Percentiles rank a stretch among this genome's conserved stretches.
These are phyloP conservation scores for Coniochaeta sp. DNA, from an alignment of 2,329 filamentous ascomycete genomes.

Conservation along the genomic window DNA sequence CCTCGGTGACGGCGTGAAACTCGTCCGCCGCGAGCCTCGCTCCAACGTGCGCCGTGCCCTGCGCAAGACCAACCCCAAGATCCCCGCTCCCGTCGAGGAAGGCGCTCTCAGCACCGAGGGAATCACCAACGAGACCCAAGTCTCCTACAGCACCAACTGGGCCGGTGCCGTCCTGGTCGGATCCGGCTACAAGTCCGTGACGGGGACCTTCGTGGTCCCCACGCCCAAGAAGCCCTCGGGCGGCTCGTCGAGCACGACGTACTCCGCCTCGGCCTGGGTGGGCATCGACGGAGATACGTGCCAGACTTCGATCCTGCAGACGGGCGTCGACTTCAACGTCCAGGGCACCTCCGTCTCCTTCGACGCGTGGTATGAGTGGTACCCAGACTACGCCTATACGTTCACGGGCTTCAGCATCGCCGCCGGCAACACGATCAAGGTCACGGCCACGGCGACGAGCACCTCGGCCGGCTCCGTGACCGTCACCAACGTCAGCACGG, in stretches of 20 bases:
- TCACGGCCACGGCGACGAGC: conserved; percentile 27
- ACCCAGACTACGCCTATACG: conserved; percentile 37
- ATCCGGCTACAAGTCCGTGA: conserved; percentile 42
- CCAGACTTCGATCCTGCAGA: conserved; percentile 44
- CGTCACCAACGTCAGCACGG: conserved; percentile 40
- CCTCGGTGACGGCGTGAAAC: conserved; percentile 36
- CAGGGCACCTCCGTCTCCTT: conserved; percentile 33
- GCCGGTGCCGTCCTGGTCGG: conserved; percentile 48
- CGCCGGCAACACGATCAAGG: conserved; percentile 14
- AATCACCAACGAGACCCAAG: conserved; percentile 28
- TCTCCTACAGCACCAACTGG: conserved; percentile 50
- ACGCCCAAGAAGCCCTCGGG: conserved; percentile 32
- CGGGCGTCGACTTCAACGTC: conserved; percentile 47
- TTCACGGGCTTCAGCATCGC: conserved; percentile 14
- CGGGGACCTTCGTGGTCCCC: conserved; percentile 45
- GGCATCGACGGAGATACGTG: conserved; percentile 56
- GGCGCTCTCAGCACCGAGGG: conserved; percentile 18
- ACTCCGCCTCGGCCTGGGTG: conserved; percentile 49
- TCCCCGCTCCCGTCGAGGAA: conserved; percentile 16
- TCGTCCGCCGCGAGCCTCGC: conserved; percentile 27
- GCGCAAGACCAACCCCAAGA: conserved; percentile 21
- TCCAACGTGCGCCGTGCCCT: conserved; percentile 18
- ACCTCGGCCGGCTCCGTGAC: conserved; percentile 32
- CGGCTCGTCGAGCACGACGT: conserved; percentile 23
- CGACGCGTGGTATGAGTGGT: conserved; percentile 51